Evolutionary conservation across 139 green algal species (phyloP).

Genomic region (Micractinium sp.): DNA sequence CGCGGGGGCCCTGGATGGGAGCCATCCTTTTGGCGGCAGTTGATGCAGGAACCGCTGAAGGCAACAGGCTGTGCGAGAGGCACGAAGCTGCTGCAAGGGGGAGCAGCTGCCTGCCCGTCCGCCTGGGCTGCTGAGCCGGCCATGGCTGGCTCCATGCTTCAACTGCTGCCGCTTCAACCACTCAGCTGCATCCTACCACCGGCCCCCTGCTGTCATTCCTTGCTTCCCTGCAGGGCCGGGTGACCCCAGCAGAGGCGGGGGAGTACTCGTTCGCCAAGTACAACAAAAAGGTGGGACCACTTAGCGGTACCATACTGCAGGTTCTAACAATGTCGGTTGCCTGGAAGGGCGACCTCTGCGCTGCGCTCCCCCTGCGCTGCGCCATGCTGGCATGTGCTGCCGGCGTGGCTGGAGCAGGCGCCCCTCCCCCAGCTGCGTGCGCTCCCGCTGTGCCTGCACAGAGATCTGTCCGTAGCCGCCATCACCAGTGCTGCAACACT

Average conservation of each 20-base stretch:
- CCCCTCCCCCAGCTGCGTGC: no score
- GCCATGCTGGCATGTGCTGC: no score
- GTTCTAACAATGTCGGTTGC: no score
- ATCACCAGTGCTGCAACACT: not conserved
- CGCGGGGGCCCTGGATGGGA: no score
- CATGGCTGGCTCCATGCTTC: not conserved
- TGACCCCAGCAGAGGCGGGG: conserved; percentile 67
- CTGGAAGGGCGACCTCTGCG: no score
- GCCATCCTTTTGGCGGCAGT: no score
- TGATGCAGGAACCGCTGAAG: no score
- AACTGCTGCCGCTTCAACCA: not conserved
- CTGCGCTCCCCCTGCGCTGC: no score
- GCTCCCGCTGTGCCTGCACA: not conserved
- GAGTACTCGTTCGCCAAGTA: conserved; percentile 92
- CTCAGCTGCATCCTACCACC: not conserved
- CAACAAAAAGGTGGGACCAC: conserved; percentile 83
- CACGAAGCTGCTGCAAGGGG: no score
- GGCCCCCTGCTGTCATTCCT: not conserved
- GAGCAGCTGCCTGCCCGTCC: not conserved
- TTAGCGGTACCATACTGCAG: no score
- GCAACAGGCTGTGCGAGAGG: no score
- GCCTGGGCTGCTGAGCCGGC: not conserved
- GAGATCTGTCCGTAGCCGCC: not conserved
- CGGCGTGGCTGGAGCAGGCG: no score
- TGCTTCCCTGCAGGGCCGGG: conserved; percentile 42